A percentile compares a stretch with the other conserved stretches of the same genome.
phyloP scores from a whole-genome alignment of 257 asterid species.

The Forsythia suspensa region DNA sequence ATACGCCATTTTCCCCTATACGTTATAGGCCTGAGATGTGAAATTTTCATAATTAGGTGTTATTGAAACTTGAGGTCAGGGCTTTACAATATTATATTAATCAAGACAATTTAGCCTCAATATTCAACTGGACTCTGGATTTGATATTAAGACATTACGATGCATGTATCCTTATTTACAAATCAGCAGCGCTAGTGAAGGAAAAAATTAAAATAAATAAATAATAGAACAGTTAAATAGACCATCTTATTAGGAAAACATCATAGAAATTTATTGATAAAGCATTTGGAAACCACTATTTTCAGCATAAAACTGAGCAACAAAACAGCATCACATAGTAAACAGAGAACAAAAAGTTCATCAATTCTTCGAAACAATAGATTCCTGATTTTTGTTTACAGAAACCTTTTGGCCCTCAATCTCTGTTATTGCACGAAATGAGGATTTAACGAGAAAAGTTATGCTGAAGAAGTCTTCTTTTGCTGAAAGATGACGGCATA shows the following conservation, averaged over 20 bases:
- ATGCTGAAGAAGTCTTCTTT: constrained; percentile 71
- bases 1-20: too few relatives aligned
- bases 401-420: constrained; percentile 18
- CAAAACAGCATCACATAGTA: constrained; percentile 1
- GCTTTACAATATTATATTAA: too few relatives aligned
- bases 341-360: constrained; percentile 8
- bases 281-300: constrained; percentile 1
- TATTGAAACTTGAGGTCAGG: too few relatives aligned
- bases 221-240: neutral
- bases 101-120: neutral
- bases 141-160: neutral
- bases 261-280: constrained; percentile 23
- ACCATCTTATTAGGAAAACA: neutral
- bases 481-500: constrained; percentile 81
- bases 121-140: neutral
- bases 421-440: constrained; percentile 31
- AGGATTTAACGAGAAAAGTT: constrained; percentile 21
- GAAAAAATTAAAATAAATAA: neutral
- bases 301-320: constrained; percentile 19
- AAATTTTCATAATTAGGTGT: too few relatives aligned
- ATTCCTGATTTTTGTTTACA: constrained; percentile 23
- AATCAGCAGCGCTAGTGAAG: neutral
- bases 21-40: too few relatives aligned
- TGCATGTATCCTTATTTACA: too few relatives aligned
- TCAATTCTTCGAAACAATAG: constrained; percentile 13